A percentile compares a stretch with the other conserved stretches of the same genome.
Conservation (phyloP, 75 land plant species). For the Chamaecyparis obtusa region DNA sequence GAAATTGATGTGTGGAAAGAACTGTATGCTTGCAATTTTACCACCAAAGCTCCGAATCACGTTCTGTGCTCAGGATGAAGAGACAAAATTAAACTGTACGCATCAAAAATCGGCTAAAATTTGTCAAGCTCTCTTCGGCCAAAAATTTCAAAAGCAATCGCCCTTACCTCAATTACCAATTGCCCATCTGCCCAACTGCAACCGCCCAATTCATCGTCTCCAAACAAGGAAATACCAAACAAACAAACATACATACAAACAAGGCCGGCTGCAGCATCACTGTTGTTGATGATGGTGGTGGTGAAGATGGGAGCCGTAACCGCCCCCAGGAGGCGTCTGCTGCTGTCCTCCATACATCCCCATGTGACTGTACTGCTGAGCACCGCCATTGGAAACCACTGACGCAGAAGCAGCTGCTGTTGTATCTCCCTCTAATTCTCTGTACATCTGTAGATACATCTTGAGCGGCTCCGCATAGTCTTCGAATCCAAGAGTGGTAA, state of each 20-base stretch:
- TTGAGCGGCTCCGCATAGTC: conserved; percentile 60
- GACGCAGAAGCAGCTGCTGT: not conserved
- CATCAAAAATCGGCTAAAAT: not conserved
- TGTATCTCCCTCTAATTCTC: conserved; percentile 30
- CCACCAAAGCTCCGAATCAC: too few species aligned
- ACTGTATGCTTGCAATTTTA: too few species aligned
- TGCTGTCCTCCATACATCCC: not conserved
- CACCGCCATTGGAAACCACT: not conserved
- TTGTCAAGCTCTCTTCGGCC: not conserved
- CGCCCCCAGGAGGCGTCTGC: not conserved
- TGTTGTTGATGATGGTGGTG: not conserved
- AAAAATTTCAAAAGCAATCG: not conserved
- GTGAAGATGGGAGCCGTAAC: not conserved
- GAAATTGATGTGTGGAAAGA: not conserved
- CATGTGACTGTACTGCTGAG: not conserved
- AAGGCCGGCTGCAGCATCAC: not conserved
- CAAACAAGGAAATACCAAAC: not conserved
- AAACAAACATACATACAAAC: not conserved
- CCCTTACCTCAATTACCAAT: not conserved
- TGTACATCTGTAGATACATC: conserved; percentile 48
- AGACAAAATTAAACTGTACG: not conserved
- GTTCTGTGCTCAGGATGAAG: too few species aligned
- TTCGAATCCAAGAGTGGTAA: conserved; percentile 61
- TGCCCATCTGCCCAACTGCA: not conserved
- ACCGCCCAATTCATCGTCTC: not conserved